These are phyloP conservation scores for Ballota nigra DNA, from an alignment of 257 asterid genomes.

Conservation along the genomic window DNA sequence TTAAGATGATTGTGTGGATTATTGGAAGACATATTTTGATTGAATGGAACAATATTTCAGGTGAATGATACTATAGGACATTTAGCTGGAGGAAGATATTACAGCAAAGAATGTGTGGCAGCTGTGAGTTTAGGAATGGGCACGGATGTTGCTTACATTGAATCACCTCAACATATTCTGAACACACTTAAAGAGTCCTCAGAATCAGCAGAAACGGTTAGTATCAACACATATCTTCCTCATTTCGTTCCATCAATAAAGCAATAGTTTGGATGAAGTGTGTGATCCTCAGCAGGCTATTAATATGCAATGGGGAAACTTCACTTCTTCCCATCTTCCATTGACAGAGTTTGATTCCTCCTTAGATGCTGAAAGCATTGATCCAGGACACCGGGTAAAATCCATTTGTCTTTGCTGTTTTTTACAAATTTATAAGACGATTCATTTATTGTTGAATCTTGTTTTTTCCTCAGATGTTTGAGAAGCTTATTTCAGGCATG, in stretches of 20 bases:
- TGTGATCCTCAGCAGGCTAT: slow-evolving; percentile 46
- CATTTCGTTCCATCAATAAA: neutral
- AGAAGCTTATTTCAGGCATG: slow-evolving; percentile 75
- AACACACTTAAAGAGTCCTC: slow-evolving; percentile 33
- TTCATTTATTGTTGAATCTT: neutral
- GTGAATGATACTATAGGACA: slow-evolving; percentile 68
- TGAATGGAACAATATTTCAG: slow-evolving; percentile 27
- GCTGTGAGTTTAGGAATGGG: slow-evolving; percentile 73
- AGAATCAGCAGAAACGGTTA: slow-evolving; percentile 54
- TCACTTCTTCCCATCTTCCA: slow-evolving; percentile 63
- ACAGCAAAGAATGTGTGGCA: slow-evolving; percentile 62
- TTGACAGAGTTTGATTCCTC: slow-evolving; percentile 58
- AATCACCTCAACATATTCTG: slow-evolving; percentile 35
- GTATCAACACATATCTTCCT: neutral
- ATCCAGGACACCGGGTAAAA: slow-evolving; percentile 52
- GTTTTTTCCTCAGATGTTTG: slow-evolving; percentile 49
- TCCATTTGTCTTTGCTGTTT: neutral
- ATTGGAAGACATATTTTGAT: neutral
- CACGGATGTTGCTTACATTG: slow-evolving; percentile 59
- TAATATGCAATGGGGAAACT: slow-evolving; percentile 71
- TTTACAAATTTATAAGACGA: neutral
- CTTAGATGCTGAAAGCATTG: slow-evolving; percentile 54
- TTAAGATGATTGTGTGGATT: neutral
- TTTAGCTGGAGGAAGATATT: slow-evolving; percentile 84
- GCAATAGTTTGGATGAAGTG: neutral